phyloP scores from a whole-genome alignment of 1,284 basidiomycete genomes.

The Grifola frondosa region DNA sequence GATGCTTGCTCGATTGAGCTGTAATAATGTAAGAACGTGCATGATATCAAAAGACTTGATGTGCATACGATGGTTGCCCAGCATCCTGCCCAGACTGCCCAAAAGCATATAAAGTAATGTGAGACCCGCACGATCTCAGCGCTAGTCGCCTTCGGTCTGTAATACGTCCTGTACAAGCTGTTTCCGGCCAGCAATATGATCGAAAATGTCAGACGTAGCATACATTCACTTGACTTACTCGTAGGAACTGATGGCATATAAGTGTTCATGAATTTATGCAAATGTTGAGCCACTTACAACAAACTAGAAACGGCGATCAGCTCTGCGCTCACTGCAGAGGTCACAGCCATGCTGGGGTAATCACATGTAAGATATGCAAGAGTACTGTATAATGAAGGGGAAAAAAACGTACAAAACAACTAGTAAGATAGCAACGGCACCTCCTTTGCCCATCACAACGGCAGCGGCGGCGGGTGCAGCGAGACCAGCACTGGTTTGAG shows the following conservation, averaged over 20 bases:
- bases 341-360: constrained; percentile 49
- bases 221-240: constrained; percentile 36
- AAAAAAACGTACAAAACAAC: constrained; percentile 55
- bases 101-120: constrained; percentile 57
- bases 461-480: constrained; percentile 54
- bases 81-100: constrained; percentile 59
- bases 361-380: background rate
- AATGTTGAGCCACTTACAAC: constrained; percentile 38
- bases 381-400: background rate
- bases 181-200: background rate
- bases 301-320: constrained; percentile 59
- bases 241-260: constrained; percentile 32
- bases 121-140: constrained; percentile 58
- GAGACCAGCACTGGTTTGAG: constrained; percentile 51
- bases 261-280: background rate
- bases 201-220: background rate
- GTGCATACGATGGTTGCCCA: constrained; percentile 46
- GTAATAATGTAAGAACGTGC: background rate
- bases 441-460: constrained; percentile 50
- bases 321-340: constrained; percentile 59
- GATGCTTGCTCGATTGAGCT: constrained; percentile 45
- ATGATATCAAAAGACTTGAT: background rate
- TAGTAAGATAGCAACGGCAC: constrained; percentile 50
- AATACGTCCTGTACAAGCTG: constrained; percentile 64
- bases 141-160: constrained; percentile 61